Base-by-base conservation (phyloP, 345 rosid species). In the Toxicodendron radicans region DNA sequence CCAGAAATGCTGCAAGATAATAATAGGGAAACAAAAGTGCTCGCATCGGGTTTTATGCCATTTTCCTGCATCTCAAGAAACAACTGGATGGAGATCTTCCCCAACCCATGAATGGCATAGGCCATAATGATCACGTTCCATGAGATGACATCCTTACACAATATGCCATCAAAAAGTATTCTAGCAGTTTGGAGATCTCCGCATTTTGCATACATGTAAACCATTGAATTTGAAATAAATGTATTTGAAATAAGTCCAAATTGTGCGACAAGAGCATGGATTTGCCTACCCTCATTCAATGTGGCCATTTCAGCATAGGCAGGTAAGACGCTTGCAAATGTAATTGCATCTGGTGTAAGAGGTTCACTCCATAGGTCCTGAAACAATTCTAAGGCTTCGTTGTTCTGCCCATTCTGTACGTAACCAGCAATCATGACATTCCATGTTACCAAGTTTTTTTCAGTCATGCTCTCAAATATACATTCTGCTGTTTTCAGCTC, bases 81-180 rank as follows among this genome's bases (percentile, higher is more conserved):
- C 46, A 91, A 75, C 11, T 79, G 73, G 64, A 86, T 46, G 3
- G 93, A 84, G 38, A 45, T 74, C 75, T 70, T 70, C 45, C 93
- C 97, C 23, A 82, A 81, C 45, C 97, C 92, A 30, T 91, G 95
- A 65, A 89, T 80, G 16, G 87, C 97, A 64, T 88, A 82, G 27
- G 89, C 92, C 95, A 90, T 87, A 66, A 91, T 88, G 74, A 90
- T 85, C 30, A 84, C 86, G 72, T 90, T 93, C 98, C 98, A 93
- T 9, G 95, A 85, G 51, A 90, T 82, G 38, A 87, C 78, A 79
- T 91, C 87, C 84, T 87, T 90, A 70, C 54, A 35, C 41, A 66
- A 13, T 61, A 83, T 70, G 57, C 59, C 66, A 69, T 90, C 83
- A 45, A 91, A 93, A 74, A 82, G 35, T 73, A 58, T 83, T 73